Conservation (phyloP, 768 basidiomycete genomes). For the Auriculariales sp. region DNA sequence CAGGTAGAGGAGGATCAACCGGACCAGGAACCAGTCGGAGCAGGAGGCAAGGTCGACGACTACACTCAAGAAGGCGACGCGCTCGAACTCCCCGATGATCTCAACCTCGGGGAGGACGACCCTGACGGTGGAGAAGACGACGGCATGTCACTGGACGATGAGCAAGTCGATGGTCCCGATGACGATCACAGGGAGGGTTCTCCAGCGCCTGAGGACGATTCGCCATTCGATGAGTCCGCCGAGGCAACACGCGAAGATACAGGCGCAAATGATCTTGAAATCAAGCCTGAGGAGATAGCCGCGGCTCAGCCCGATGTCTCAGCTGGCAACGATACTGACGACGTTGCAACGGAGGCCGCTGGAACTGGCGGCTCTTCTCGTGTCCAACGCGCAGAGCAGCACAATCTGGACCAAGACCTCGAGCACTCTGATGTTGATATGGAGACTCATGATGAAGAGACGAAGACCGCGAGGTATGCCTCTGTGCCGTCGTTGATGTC, state of each 20-base stretch:
- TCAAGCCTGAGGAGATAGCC: conserved; percentile 16
- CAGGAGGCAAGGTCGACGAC: conserved; percentile 48
- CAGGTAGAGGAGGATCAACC: conserved; percentile 9
- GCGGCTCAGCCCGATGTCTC: conserved; percentile 30
- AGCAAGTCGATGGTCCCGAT: conserved; percentile 24
- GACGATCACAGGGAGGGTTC: conserved; percentile 14
- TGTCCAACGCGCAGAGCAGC: neutral
- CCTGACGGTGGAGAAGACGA: conserved; percentile 15
- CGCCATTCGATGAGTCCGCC: conserved; percentile 7
- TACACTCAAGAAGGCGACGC: conserved; percentile 65
- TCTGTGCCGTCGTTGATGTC: no score
- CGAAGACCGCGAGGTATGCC: neutral
- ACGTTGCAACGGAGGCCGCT: conserved; percentile 2
- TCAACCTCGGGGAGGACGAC: conserved; percentile 40
- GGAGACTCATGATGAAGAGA: neutral
- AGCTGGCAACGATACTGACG: conserved; percentile 22
- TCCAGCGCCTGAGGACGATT: conserved; percentile 15
- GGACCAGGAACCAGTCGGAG: conserved; percentile 19
- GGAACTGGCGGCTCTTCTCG: conserved; percentile 5
- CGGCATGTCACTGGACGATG: conserved; percentile 11
- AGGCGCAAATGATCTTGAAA: conserved; percentile 12
- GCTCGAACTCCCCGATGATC: conserved; percentile 80
- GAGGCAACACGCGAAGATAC: conserved; percentile 3
- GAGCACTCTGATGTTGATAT: neutral
- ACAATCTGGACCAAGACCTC: no score